Evolutionary conservation across 176 grass and related monocot genomes (phyloP), one percentile per base, ranked within the genome.

Genomic region (Puccinellia tenuiflora): DNA sequence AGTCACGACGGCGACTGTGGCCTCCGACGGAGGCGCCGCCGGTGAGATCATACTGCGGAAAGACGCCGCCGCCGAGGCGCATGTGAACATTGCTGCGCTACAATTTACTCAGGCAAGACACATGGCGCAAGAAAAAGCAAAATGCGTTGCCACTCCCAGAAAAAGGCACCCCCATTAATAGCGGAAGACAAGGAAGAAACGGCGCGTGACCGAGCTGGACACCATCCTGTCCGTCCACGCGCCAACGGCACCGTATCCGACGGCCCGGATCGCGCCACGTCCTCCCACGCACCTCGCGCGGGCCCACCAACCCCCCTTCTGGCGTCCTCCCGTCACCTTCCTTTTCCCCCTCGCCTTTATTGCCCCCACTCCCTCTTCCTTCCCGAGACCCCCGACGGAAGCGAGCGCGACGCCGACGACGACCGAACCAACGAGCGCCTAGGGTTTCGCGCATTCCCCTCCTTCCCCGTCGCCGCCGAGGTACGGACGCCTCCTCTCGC

Each of bases 151-250:
- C 21, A 56, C 8, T 24, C 54, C 54, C 8, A 24, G 18, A 65
- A 79, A 79, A 65, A 62, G 25, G 25, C 68, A 8, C 31, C 21
- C 16, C 68, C 68, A 75, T 76, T 63, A 84, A 84, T 76, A 84
- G 42, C 71, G 16, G 81, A 33, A 45, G 3, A 53, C 13, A 18
- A 0, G 3, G 13, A 57, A 57, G 38, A 43, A 81, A 54, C 43
- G 26, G 69, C 70, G 8, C 43, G 52, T 55, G 9, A 3, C n/a
- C 9, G 48, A 5, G n/a, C 42, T 2, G 8, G 8, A 1, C 63
- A 8, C 45, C 16, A 88, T 88, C 80, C 0, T 6, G 1, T 6
- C 65, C 80, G 86, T 88, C 75, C 75, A n/a, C 51, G 64, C 22
- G 0, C 26, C 20, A 9, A 57, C 33, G 18, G 5, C 18, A 1